These are phyloP conservation scores for Globisporangium carolinianum DNA, from an alignment of 352 stramenopile species.

Conservation along the genomic window DNA sequence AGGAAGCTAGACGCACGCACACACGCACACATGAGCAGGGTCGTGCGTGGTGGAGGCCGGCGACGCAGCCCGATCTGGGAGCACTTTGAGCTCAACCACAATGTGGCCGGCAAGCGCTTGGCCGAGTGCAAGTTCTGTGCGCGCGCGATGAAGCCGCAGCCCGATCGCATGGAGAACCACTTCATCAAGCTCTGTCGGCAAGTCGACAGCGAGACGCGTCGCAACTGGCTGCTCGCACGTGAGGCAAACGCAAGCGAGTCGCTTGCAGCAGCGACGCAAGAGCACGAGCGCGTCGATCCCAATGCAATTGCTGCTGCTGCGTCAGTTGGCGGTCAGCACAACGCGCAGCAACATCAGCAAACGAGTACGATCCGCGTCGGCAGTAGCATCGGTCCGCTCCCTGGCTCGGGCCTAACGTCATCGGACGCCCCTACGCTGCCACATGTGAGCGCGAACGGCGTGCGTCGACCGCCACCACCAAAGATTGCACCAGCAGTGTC, in stretches of 20 bases:
- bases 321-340: not conserved
- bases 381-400: too few relatives aligned
- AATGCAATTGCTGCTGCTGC: not conserved
- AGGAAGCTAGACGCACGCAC: too few relatives aligned
- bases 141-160: conserved; percentile 14
- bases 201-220: conserved; percentile 8
- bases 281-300: not conserved
- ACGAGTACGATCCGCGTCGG: not conserved
- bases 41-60: conserved; percentile 1
- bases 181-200: conserved; percentile 13
- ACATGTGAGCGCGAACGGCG: not conserved
- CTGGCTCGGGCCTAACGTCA: not conserved
- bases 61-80: conserved; percentile 13
- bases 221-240: conserved; percentile 9
- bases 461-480: not conserved
- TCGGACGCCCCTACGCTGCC: not conserved
- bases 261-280: not conserved
- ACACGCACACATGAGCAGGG: not conserved
- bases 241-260: not conserved
- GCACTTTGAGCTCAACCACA: conserved; percentile 8
- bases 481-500: too few relatives aligned
- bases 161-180: conserved; percentile 17
- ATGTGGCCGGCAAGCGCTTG: conserved; percentile 10
- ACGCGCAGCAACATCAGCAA: not conserved
- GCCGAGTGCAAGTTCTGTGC: conserved; percentile 12